Base-by-base conservation (phyloP, 768 basidiomycete species). In the Termitomyces sp. region DNA sequence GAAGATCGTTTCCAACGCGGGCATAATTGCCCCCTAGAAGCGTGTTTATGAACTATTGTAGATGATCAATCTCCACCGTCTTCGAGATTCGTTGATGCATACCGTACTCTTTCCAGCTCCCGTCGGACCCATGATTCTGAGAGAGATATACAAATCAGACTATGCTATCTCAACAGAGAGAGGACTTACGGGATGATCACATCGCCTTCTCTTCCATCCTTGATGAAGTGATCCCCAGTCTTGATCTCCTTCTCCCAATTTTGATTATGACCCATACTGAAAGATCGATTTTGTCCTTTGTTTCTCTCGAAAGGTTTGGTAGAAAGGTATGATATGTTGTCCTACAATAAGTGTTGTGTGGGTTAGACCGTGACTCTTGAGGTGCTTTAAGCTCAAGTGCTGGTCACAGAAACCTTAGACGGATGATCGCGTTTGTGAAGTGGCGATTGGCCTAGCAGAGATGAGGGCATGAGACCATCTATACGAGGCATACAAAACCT, bases 91-190 rank as follows among this genome's bases (percentile, higher is more conserved):
- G 6, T 29, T 23, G 12, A 15, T 36, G 7, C 38, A 36, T 44
- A 55, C 54, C 23, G 54, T 55, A 48, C 54, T 55, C 38, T 54
- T 54, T n/a, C 53, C 53, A 4, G 40, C 53, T 6, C 53, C 53
- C 4, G 53, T 54, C 2, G 38, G 33, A 9, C 54, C 54, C 54
- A 55, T 55, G 18, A 55, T 38, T 31, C 54, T 55, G n/a, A 36
- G 18, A 38, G 40, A 20, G 13, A 32, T 20, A 33, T 39, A 20
- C 36, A 29, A 27, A 22, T 33, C 29, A 42, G 38, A 39, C 10
- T n/a, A 6, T 27, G 29, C 1, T 6, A 20, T 15, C 33, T 20
- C 7, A 15, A 16, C 9, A 4, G 18, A 49, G 22, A n/a, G 16
- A 36, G 3, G 18, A 50, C 54, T 7, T 38, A 55, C 54, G 33